Evolutionary conservation across 805 yeast genomes (phyloP), one percentile per base, ranked within the genome.

Genomic region (Lachancea quebecensis): DNA sequence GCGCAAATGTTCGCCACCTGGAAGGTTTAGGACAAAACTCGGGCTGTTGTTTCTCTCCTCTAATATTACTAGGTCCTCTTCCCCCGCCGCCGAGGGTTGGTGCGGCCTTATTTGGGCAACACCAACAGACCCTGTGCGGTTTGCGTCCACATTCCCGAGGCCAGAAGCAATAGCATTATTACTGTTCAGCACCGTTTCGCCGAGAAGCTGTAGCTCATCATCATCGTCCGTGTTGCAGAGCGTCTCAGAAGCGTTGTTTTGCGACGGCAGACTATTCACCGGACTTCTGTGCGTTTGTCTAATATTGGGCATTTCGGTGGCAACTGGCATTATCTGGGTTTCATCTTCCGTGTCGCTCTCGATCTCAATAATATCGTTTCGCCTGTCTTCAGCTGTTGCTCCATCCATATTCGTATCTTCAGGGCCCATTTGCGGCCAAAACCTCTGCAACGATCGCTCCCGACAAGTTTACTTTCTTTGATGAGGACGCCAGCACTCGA

Each of bases 311-410:
- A 8, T 9, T 30, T 14, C 33, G 14, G 5, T 4, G 14, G 12
- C 5, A 14, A 3, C 14, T 30, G 33, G 14, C 8, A 30, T 4
- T 14, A 30, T 50, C 14, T 49, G 50, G 12, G 42, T 48, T 32
- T 58, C 64, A 18, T 55, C 62, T 10, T 60, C 64, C 2, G 54
- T 52, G 43, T 57, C 66, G 44, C 63, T 59, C 10, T 56, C 64
- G 15, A 59, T 57, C 34, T 58, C 49, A 18, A 59, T 56, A 14
- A 55, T 52, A 32, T 49, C 44, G 41, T 31, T 17, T 12, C 14
- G 33, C 5, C 33, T 32, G 18, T 14, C 14, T 6, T 40, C 38
- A 18, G 21, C 11, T 6, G 28, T 31, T 12, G 25, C 3, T 14
- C 15, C 42, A 30, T 18, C 15, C 11, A 16, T 32, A 9, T 25